Evolutionary conservation across 192 early-diverging fungal genomes (phyloP).

Genomic region (Coemansia sp.): DNA sequence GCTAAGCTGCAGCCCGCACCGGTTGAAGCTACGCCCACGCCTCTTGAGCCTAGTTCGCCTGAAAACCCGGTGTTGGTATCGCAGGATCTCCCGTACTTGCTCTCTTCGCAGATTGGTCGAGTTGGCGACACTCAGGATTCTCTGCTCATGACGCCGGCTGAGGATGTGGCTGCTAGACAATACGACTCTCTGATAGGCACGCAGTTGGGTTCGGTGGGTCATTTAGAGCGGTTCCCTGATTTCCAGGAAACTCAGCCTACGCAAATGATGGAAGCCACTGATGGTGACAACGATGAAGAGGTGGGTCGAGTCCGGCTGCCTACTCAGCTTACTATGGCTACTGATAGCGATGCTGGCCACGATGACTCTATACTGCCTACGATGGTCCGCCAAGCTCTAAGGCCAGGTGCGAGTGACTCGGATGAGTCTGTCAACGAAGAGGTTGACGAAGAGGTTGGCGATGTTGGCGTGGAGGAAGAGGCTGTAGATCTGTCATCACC

Average conservation of each 20-base stretch:
- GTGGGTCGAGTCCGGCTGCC: slow-evolving; percentile 6
- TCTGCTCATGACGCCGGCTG: slow-evolving; percentile 40
- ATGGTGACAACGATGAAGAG: slow-evolving; percentile 5
- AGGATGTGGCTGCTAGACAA: background rate
- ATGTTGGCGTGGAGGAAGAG: background rate
- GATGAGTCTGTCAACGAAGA: background rate
- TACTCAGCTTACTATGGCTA: slow-evolving; percentile 16
- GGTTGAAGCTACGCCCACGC: background rate
- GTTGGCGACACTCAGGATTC: slow-evolving; percentile 46
- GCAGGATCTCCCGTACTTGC: slow-evolving; percentile 31
- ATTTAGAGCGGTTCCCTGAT: background rate
- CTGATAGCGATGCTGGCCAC: background rate
- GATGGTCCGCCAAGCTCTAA: slow-evolving; percentile 33
- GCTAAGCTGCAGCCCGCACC: background rate
- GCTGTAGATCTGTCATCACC: background rate
- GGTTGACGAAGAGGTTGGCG: background rate
- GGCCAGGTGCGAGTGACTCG: background rate
- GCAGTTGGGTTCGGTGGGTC: background rate
- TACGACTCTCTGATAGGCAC: background rate
- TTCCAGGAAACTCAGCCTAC: slow-evolving; percentile 17
- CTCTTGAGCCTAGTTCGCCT: background rate
- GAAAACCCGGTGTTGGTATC: slow-evolving; percentile 6
- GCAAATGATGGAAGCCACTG: slow-evolving; percentile 10
- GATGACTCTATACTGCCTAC: slow-evolving; percentile 11
- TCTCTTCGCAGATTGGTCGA: slow-evolving; percentile 18